These are phyloP conservation scores for Trametes cubensis DNA, from an alignment of 768 basidiomycete genomes.

Conservation along the genomic window DNA sequence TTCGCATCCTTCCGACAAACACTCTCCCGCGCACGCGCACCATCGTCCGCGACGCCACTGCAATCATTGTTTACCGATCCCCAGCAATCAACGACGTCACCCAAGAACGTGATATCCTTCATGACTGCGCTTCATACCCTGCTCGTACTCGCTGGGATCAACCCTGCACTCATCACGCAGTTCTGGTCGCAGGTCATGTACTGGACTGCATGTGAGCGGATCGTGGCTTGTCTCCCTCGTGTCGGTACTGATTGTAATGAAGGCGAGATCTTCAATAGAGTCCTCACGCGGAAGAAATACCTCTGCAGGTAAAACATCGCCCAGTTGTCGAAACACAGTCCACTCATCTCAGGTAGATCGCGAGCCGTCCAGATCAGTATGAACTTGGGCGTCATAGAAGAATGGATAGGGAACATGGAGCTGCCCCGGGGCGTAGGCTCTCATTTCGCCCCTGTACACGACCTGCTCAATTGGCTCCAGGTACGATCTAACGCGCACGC, in stretches of 20 bases:
- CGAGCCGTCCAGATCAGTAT: slow-evolving; percentile 87
- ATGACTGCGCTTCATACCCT: slow-evolving; percentile 85
- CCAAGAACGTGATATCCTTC: slow-evolving; percentile 69
- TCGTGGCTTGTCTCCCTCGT: neutral
- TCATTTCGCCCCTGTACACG: slow-evolving; percentile 84
- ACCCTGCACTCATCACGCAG: slow-evolving; percentile 85
- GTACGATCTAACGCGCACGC: slow-evolving; percentile 39
- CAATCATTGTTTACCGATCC: slow-evolving; percentile 48
- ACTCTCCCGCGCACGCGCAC: slow-evolving; percentile 54
- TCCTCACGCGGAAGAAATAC: slow-evolving; percentile 91
- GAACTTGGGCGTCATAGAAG: slow-evolving; percentile 84
- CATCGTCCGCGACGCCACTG: slow-evolving; percentile 48
- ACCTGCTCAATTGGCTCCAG: slow-evolving; percentile 86
- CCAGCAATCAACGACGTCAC: slow-evolving; percentile 39
- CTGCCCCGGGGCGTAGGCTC: slow-evolving; percentile 76
- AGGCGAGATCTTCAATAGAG: slow-evolving; percentile 87
- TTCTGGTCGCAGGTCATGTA: slow-evolving; percentile 98
- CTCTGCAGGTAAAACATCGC: slow-evolving; percentile 70
- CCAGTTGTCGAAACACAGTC: neutral
- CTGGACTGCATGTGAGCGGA: slow-evolving; percentile 89
- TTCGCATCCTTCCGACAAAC: slow-evolving; percentile 74
- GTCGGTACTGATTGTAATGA: slow-evolving; percentile 12
- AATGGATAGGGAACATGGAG: slow-evolving; percentile 85
- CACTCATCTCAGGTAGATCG: slow-evolving; percentile 49
- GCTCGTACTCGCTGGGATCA: slow-evolving; percentile 84